Percentiles rank a stretch among this genome's conserved stretches.
These are phyloP conservation scores for Saccharomyces kudriavzevii DNA, from an alignment of 805 yeast species.

Conservation along the genomic window DNA sequence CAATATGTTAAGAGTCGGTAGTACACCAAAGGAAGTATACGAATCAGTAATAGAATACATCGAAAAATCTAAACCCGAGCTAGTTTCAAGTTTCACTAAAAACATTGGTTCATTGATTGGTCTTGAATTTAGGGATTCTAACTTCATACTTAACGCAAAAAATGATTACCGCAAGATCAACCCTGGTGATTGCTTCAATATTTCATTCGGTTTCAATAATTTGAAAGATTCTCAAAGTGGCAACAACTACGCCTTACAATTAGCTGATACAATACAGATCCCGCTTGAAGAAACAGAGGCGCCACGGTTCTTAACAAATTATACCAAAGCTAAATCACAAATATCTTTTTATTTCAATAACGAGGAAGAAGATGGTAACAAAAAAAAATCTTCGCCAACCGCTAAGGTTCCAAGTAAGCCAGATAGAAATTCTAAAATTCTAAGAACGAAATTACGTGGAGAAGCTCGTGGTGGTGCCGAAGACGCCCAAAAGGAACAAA, in stretches of 20 bases:
- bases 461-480: conserved; percentile 59
- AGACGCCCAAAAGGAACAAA: conserved; percentile 66
- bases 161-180: conserved; percentile 52
- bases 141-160: conserved; percentile 63
- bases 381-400: conserved; percentile 30
- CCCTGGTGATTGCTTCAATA: conserved; percentile 66
- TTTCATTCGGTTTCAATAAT: conserved; percentile 70
- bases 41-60: conserved; percentile 53
- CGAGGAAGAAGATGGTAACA: conserved; percentile 43
- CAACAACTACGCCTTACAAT: conserved; percentile 58
- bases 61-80: conserved; percentile 54
- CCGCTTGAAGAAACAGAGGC: conserved; percentile 40
- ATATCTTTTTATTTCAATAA: conserved; percentile 78
- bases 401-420: conserved; percentile 28
- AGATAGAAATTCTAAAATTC: conserved; percentile 49
- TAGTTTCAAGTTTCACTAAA: conserved; percentile 58
- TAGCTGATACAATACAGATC: conserved; percentile 76
- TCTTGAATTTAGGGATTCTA: conserved; percentile 77
- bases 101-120: conserved; percentile 87
- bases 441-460: conserved; percentile 71
- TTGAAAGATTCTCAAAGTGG: conserved; percentile 44
- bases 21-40: conserved; percentile 58
- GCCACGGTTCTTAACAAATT: conserved; percentile 62
- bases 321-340: conserved; percentile 63
- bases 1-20: conserved; percentile 57